Percentiles rank a stretch among this genome's conserved stretches.
Conservation (phyloP, 2,329 filamentous ascomycete species). For the Ophiostoma himal-ulmi region DNA sequence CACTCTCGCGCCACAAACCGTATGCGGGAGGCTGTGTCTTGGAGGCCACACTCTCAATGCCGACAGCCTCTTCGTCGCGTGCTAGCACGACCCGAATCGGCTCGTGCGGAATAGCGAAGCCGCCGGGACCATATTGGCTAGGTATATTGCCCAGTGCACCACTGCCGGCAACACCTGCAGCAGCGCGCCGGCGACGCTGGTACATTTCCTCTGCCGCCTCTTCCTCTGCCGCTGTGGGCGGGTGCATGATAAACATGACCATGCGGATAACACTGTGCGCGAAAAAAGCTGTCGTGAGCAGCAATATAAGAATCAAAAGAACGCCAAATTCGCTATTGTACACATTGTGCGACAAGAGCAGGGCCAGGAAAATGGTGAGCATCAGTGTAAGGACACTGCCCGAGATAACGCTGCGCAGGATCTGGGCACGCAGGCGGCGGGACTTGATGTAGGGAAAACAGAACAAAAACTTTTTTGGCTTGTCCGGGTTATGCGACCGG, state of each 20-base stretch:
- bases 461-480: slow-evolving; percentile 43
- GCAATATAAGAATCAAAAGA: slow-evolving; percentile 69
- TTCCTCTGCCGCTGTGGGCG: slow-evolving; percentile 32
- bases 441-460: slow-evolving; percentile 54
- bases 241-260: slow-evolving; percentile 57
- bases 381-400: slow-evolving; percentile 55
- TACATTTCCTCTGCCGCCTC: slow-evolving; percentile 32
- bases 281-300: slow-evolving; percentile 72
- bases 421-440: slow-evolving; percentile 47
- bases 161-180: slow-evolving; percentile 2
- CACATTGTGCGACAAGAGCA: slow-evolving; percentile 60
- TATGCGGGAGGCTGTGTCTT: slow-evolving; percentile 73
- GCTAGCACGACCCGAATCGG: slow-evolving; percentile 74
- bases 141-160: slow-evolving; percentile 29
- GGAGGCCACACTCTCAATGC: slow-evolving; percentile 48
- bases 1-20: slow-evolving; percentile 75
- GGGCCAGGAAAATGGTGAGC: slow-evolving; percentile 62
- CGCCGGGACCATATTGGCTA: slow-evolving; percentile 50
- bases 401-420: slow-evolving; percentile 59
- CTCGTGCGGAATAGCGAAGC: slow-evolving; percentile 62
- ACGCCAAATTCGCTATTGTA: slow-evolving; percentile 69
- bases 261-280: slow-evolving; percentile 71
- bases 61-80: slow-evolving; percentile 64
- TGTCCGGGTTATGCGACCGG: not conserved
- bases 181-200: slow-evolving; percentile 23